These are phyloP conservation scores for Colletotrichum caudatum DNA, from an alignment of 2,329 filamentous ascomycete species.

Conservation along the genomic window DNA sequence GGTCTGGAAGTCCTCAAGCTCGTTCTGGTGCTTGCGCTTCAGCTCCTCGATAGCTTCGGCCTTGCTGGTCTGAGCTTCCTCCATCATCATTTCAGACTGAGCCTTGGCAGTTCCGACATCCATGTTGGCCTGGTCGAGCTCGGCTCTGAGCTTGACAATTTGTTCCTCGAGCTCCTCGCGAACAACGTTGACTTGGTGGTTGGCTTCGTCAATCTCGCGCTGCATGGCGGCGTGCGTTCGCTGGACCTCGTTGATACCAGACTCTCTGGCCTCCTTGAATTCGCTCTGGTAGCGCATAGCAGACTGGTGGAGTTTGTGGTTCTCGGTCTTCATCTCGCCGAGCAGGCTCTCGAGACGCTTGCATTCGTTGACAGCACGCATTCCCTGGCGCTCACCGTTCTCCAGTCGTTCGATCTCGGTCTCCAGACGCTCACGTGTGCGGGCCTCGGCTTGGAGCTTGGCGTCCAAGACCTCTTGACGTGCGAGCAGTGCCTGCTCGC, in stretches of 20 bases:
- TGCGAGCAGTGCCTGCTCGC: conserved; percentile 82
- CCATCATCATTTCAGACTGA: conserved; percentile 84
- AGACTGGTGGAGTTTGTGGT: conserved; percentile 77
- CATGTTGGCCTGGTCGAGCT: conserved; percentile 81
- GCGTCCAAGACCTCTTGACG: conserved; percentile 84
- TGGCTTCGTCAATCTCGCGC: conserved; percentile 83
- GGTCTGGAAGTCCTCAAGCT: conserved; percentile 79
- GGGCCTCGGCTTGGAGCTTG: conserved; percentile 79
- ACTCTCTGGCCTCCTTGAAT: conserved; percentile 85
- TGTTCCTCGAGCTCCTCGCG: conserved; percentile 86
- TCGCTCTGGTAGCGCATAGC: conserved; percentile 81
- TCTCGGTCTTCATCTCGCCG: conserved; percentile 72
- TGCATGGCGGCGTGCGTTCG: conserved; percentile 84
- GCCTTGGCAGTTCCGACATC: conserved; percentile 85
- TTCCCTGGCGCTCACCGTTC: conserved; percentile 72
- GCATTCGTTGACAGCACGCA: conserved; percentile 72
- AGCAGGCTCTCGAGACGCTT: conserved; percentile 70
- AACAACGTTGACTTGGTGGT: conserved; percentile 86
- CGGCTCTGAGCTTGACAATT: conserved; percentile 75
- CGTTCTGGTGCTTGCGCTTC: conserved; percentile 71
- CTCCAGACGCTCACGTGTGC: conserved; percentile 75
- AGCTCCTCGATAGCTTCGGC: conserved; percentile 65
- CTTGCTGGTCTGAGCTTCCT: conserved; percentile 81
- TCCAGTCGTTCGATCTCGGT: conserved; percentile 75
- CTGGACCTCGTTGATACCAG: conserved; percentile 82